Evolutionary conservation across 1,139 yeast species (phyloP), one percentile per base, ranked within the genome.

Genomic region (Saccharomycopsis hybrid): DNA sequence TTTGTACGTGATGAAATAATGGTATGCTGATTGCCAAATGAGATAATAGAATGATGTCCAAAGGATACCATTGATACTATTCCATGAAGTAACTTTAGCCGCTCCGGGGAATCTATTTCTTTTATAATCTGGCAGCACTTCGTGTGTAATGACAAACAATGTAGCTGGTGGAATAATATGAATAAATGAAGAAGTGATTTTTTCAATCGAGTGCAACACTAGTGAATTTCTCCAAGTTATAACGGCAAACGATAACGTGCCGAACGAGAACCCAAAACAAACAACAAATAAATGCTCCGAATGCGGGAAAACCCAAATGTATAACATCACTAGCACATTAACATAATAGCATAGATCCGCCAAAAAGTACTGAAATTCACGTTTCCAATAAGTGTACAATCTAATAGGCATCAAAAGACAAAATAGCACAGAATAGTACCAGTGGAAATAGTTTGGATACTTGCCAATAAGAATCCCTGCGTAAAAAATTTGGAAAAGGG

Each of bases 291-390:
- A 69, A 51, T 81, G 74, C 43, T 74, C 73, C 1, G 95, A 86
- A 42, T 72, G 62, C 0, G 98, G 97, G 56, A 82, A 79, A 4
- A 80, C 71, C 97, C 97, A 92, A 41, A 92, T 74, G 61, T 78
- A 92, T 1, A 80, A 56, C 61, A 90, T 63, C 43, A 86, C 68
- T 54, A 92, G 68, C 31, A 78, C 59, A 60, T 92, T 92, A 46
- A 87, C 97, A 65, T 85, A 92, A 65, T 92, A 92, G 66, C 98
- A 92, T 57, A 92, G 72, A 65, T 92, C 98, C 0, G 96, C 97
- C 63, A 92, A 71, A 62, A 82, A 92, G 66, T 87, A 92, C 56
- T 90, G 96, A 67, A 76, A 88, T 13, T 85, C 78, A 47, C 73
- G 75, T 63, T 85, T 85, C 67, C 83, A 85, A 66, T 87, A 92